These are phyloP conservation scores for Sugiyamaella lignohabitans DNA, from an alignment of 805 yeast species.

Conservation along the genomic window DNA sequence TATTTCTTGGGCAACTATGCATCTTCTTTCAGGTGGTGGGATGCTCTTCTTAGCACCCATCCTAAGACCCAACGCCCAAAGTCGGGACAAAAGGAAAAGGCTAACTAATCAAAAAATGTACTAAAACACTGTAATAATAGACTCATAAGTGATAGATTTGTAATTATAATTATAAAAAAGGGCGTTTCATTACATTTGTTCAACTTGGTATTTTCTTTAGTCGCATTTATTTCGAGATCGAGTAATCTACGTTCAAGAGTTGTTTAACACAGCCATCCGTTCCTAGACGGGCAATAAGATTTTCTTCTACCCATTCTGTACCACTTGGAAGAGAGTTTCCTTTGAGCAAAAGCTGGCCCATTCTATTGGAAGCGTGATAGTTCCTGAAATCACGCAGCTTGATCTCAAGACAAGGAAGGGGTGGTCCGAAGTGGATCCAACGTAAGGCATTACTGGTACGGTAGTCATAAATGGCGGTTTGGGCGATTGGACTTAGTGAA, in stretches of 20 bases:
- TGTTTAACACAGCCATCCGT: conserved; percentile 26
- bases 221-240: background rate
- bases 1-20: conserved; percentile 95
- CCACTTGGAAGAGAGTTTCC: conserved; percentile 21
- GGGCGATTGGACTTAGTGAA: conserved; percentile 31
- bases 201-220: no score
- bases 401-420: conserved; percentile 28
- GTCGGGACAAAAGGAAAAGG: conserved; percentile 19
- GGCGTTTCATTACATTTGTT: no score
- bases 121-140: no score
- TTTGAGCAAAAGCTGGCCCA: conserved; percentile 24
- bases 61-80: conserved; percentile 44
- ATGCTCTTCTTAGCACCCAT: conserved; percentile 68
- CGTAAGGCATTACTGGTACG: conserved; percentile 6
- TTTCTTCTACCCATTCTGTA: conserved; percentile 24
- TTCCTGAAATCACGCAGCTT: conserved; percentile 21
- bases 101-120: no score
- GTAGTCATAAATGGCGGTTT: conserved; percentile 28
- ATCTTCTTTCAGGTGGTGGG: conserved; percentile 96
- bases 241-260: background rate
- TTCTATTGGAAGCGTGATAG: conserved; percentile 19
- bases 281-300: conserved; percentile 23
- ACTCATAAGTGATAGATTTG: no score
- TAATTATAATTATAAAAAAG: no score
- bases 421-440: conserved; percentile 25